Base-by-base conservation (phyloP, 768 basidiomycete species). In the Lentinula sp. region DNA sequence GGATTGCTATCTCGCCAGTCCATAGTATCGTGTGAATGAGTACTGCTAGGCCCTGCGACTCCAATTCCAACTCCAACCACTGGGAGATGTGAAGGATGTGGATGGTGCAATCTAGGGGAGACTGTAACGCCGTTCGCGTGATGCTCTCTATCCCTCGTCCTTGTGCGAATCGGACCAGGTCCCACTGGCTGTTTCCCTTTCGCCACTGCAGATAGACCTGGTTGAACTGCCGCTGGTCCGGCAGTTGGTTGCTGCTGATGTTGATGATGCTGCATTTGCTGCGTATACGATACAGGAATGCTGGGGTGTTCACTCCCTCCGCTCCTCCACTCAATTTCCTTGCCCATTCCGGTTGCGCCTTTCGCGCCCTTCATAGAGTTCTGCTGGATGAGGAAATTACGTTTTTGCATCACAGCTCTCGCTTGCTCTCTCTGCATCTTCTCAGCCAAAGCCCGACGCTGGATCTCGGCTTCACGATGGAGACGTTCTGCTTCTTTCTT, bases 391-490 rank as follows among this genome's bases (percentile, higher is more conserved):
- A 93, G 80, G 65, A 87, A 85, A 62, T 84, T 87, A 64, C 92
- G 88, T 77, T 95, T 96, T 68, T 87, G 84, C 86, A 95, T 90
- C 73, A 96, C 94, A 48, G 92, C 93, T 59, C 94, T 85, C 16
- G 94, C 91, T 72, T 94, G 90, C 67, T 97, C 95, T 66, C 86
- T 85, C 63, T 91, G 86, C 69, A 78, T 86, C 67, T 85, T 85
- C 71, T 87, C 85, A 16, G 82, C 85, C 63, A 90, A 79, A 60
- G 85, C 85, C 64, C 93, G 90, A 63, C 88, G 86, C 66, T 91
- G 90, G 68, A 87, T 84, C 78, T 95, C 92, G 18, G 90, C 90
- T 72, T 95, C 93, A 62, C 82, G 84, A 60, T 85, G 84, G 55
- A 90, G 71, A 42, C 88, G 84, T 68, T 90, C 86, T 2, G 88